These are phyloP conservation scores for Rubia balearica DNA, from an alignment of 305 asterid genomes.

Conservation along the genomic window DNA sequence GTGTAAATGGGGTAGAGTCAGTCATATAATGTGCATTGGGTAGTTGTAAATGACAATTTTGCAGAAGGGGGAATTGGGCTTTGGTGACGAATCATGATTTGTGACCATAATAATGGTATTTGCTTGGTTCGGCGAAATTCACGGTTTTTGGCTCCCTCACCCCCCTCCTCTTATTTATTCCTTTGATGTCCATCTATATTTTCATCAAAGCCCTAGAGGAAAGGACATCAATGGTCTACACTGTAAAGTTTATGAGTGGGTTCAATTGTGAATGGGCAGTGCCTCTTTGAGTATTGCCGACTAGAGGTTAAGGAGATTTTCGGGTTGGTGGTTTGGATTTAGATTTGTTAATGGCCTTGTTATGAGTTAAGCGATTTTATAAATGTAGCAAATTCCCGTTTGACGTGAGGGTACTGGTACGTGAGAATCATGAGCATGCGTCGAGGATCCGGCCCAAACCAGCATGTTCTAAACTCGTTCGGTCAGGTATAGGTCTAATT, in stretches of 20 bases:
- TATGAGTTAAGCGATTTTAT: no score
- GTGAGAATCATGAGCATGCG: no score
- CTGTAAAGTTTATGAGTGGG: background rate
- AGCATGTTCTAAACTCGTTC: no score
- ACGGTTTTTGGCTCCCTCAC: conserved; percentile 25
- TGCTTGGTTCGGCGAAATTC: conserved; percentile 41
- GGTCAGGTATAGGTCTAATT: no score
- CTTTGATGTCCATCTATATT: background rate
- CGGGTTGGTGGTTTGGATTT: no score
- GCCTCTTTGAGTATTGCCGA: background rate
- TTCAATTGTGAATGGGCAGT: background rate
- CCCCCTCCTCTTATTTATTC: background rate
- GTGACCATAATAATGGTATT: conserved; percentile 23
- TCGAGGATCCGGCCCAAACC: no score
- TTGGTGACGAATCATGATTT: conserved; percentile 10
- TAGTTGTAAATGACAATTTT: background rate
- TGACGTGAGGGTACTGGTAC: no score
- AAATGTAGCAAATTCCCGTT: no score
- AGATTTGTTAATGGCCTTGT: no score
- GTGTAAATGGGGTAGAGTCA: background rate
- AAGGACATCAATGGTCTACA: background rate
- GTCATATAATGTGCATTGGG: background rate
- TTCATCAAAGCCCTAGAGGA: conserved; percentile 1
- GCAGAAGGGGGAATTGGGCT: background rate
- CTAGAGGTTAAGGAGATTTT: background rate